Percentiles rank a stretch among this genome's conserved stretches.
Conservation (phyloP, 1,284 basidiomycete species). For the Pulveroboletus sp. region DNA sequence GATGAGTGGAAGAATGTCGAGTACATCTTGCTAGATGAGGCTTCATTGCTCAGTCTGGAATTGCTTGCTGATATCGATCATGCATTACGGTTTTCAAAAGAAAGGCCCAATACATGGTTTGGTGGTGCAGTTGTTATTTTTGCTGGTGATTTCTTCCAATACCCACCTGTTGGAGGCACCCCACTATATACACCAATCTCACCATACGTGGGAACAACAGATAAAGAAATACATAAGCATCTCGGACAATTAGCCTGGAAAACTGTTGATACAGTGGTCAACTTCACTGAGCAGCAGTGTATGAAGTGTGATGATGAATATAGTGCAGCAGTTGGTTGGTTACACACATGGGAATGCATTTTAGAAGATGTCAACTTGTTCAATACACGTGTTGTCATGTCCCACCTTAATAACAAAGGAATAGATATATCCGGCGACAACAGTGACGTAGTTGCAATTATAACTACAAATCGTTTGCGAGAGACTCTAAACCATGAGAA, state of each 20-base stretch:
- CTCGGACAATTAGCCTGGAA: slow-evolving; percentile 28
- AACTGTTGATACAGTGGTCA: slow-evolving; percentile 22
- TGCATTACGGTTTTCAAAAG: slow-evolving; percentile 15
- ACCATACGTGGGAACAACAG: slow-evolving; percentile 1
- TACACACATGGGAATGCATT: slow-evolving; percentile 24
- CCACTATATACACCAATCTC: slow-evolving; percentile 27
- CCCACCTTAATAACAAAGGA: neutral
- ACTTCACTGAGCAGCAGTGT: slow-evolving; percentile 28
- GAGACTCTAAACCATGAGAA: neutral
- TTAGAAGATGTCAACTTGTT: slow-evolving; percentile 29
- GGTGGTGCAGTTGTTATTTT: slow-evolving; percentile 6
- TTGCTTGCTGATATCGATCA: slow-evolving; percentile 16
- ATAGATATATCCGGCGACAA: slow-evolving; percentile 1
- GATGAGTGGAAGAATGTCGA: slow-evolving; percentile 5
- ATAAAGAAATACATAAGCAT: slow-evolving; percentile 8
- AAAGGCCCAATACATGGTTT: slow-evolving; percentile 6
- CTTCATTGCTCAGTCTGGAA: neutral
- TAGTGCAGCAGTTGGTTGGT: slow-evolving; percentile 19
- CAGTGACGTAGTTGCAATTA: neutral
- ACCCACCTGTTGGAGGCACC: slow-evolving; percentile 21
- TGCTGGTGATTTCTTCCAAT: slow-evolving; percentile 21
- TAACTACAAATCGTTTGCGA: neutral
- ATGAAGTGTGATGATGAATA: slow-evolving; percentile 32
- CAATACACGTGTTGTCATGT: slow-evolving; percentile 24
- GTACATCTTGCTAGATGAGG: neutral